Base-by-base conservation (phyloP, 352 stramenopile genomes). In the Phytophthora macrochlamydospora region DNA sequence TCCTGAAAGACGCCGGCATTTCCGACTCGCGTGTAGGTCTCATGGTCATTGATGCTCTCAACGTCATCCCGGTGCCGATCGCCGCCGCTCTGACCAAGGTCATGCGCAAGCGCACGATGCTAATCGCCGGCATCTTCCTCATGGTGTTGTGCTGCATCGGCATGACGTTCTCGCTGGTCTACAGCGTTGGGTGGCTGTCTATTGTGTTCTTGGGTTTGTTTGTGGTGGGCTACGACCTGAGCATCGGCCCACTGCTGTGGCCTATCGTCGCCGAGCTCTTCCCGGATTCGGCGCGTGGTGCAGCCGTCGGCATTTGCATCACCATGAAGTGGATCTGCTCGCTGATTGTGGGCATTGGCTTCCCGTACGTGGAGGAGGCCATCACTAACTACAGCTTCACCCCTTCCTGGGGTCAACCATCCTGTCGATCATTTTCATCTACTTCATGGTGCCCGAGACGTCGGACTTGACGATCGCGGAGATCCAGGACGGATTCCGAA, bases 211-310 rank as follows among this genome's bases (percentile, higher is more conserved):
- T 65, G 7, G 56, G 64, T 1, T 32, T 66, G 2, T 87, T 71
- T 51, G 75, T 82, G 14, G 71, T 65, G 1, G 68, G 58, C n/a
- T 87, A 67, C 37, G 57, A 59, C 43, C 49, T 83, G 52, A 82
- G 71, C n/a, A 69, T 88, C 29, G 79, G 76, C 24, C 74, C 79
- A 6, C 58, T 88, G 4, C 69, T 73, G 28, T 88, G 67, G 84
- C 56, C 67, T 8, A 48, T 81, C 7, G 54, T 63, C 0, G 55
- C 71, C 3, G 75, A 82, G 28, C 56, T 88, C 18, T 88, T 88
- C 60, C 76, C 79, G 2, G 64, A 88, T 24, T 66, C 67, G 14
- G 65, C 83, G 30, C 71, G 76, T 1, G 73, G 71, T 24, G 76
- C 72, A 67, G 24, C 59, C 49, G 32, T 74, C 59, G 28, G 56